phyloP scores from a whole-genome alignment of 257 asterid species.

The Paulownia fortunei region DNA sequence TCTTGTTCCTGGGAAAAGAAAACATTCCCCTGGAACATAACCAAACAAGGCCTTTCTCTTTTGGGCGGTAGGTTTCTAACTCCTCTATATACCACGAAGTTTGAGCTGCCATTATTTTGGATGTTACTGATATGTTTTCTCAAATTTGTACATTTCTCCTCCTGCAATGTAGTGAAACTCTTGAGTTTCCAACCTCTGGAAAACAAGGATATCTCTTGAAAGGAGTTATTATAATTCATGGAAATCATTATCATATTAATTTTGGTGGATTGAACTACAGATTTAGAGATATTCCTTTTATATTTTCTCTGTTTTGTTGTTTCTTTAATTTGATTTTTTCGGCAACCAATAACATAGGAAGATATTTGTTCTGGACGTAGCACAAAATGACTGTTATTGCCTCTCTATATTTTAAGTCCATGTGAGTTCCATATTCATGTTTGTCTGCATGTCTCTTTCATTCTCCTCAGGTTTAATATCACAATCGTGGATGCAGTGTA shows the following conservation, averaged over 20 bases:
- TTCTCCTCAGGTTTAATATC: slow-evolving; percentile 8
- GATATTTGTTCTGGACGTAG: background rate
- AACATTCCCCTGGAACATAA: too few relatives aligned
- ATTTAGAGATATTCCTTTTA: background rate
- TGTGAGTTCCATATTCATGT: slow-evolving; percentile 9
- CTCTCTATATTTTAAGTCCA: too few relatives aligned
- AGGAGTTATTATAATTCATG: slow-evolving; percentile 8
- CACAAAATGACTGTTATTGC: slow-evolving; percentile 4
- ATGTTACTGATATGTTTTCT: background rate
- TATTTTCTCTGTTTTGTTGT: background rate
- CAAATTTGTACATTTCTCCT: background rate
- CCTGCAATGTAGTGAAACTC: background rate
- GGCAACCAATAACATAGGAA: background rate
- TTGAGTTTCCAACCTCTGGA: background rate
- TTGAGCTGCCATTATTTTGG: background rate
- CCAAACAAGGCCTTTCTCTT: too few relatives aligned
- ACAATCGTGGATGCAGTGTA: slow-evolving; percentile 14
- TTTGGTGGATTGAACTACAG: slow-evolving; percentile 15
- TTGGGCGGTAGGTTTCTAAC: background rate
- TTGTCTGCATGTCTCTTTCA: background rate
- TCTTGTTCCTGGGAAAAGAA: too few relatives aligned
- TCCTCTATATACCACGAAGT: background rate
- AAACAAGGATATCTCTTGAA: background rate
- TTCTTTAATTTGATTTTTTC: background rate
- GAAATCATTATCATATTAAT: background rate